phyloP scores from a whole-genome alignment of 352 stramenopile genomes.

The Phytophthora crassamura region DNA sequence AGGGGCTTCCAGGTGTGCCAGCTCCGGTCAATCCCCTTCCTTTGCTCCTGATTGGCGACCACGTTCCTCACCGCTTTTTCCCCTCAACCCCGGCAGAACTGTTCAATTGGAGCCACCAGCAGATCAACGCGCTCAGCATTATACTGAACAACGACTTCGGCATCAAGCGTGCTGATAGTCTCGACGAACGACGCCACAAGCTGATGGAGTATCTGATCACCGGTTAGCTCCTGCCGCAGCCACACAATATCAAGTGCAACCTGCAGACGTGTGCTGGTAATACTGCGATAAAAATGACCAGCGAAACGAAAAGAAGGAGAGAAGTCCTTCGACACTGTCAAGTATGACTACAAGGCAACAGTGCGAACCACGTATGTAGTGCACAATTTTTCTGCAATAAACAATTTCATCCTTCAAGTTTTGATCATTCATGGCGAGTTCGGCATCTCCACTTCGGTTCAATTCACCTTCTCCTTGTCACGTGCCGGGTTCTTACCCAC shows the following conservation, averaged over 20 bases:
- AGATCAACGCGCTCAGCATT: slow-evolving; percentile 8
- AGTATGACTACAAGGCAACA: too few species aligned
- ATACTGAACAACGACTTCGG: slow-evolving; percentile 18
- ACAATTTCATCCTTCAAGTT: too few species aligned
- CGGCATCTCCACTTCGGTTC: neutral
- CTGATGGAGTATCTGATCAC: neutral
- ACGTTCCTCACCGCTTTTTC: slow-evolving; percentile 9
- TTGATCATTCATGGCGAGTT: too few species aligned
- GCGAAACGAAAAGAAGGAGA: too few species aligned
- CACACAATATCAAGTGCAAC: too few species aligned
- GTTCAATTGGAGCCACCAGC: neutral
- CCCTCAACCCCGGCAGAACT: neutral
- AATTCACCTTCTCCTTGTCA: slow-evolving; percentile 20
- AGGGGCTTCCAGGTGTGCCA: neutral
- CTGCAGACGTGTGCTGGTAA: too few species aligned
- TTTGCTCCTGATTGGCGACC: neutral
- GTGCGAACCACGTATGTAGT: too few species aligned
- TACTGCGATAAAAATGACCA: too few species aligned
- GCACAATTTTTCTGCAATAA: too few species aligned
- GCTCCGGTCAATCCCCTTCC: neutral
- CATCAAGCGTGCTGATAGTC: neutral
- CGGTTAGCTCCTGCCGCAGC: too few species aligned
- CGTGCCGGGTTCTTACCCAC: slow-evolving; percentile 63
- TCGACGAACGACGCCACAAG: neutral
- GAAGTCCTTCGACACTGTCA: too few species aligned